Base-by-base conservation (phyloP, 192 early-diverging fungal species). In the Coemansia sp. region DNA sequence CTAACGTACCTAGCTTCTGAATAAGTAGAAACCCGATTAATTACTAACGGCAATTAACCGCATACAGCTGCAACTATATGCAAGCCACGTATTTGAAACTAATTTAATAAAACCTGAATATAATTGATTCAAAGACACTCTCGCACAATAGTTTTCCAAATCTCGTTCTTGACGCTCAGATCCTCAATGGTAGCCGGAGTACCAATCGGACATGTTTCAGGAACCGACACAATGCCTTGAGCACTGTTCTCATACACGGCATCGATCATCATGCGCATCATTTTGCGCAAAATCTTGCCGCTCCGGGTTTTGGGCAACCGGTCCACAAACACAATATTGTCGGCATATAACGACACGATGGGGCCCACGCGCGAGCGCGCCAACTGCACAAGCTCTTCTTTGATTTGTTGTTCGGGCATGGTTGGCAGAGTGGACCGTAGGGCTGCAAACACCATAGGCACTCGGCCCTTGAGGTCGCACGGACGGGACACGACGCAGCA, bases 121-220 rank as follows among this genome's bases (percentile, higher is more conserved):
- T 31, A 31, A 0, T 31, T 31, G 31, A 31, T 7, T 31, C 7
- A 31, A 8, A 31, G 31, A 31, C 31, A 31, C 31, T 31, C 31
- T 0, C 31, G 31, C 0, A 74, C 52, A 11, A 79, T 68, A 17
- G 59, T 68, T 36, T 58, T 34, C 77, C 77, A 83, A 12, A 57
- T 76, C 38, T 88, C 87, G 6, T 48, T 24, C 47, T 85, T 70
- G 3, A 85, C 86, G 15, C 73, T 51, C n/a, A 60, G 73, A 60
- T 94, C 91, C 66, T 94, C 92, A 61, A 94, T 92, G 9, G 92
- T 94, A 1, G 89, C 87, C 0, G 92, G 92, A 0, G 89, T 78
- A n/a, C 64, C 53, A 42, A 74, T 60, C 0, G 70, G 76, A 64
- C 81, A 84, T 40, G 58, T 49, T 4, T 73, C 67, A 0, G 71